phyloP scores from a whole-genome alignment of 768 basidiomycete species.

The Hygrophorus pudorinus region DNA sequence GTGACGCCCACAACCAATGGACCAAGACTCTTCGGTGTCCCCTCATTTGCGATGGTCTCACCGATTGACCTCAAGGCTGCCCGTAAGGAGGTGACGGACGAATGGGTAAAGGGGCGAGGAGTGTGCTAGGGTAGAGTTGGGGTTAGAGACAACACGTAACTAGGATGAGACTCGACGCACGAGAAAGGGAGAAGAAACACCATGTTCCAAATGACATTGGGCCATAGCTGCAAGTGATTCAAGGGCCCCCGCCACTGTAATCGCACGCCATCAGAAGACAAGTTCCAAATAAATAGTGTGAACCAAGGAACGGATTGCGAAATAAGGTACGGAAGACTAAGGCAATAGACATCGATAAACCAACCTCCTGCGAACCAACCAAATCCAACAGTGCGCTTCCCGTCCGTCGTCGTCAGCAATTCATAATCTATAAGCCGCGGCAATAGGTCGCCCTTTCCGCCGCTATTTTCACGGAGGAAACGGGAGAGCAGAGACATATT shows the following conservation, averaged over 20 bases:
- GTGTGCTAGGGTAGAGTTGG: conserved; percentile 41
- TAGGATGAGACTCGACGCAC: neutral
- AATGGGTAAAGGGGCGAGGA: conserved; percentile 69
- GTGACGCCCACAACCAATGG: conserved; percentile 79
- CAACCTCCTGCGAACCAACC: conserved; percentile 88
- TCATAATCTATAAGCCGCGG: conserved; percentile 79
- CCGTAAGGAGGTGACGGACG: conserved; percentile 44
- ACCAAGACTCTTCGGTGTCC: conserved; percentile 54
- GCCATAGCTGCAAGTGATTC: conserved; percentile 76
- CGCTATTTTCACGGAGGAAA: conserved; percentile 30
- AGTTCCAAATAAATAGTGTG: neutral
- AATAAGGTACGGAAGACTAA: conserved; percentile 1
- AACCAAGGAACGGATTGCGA: neutral
- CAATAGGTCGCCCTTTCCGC: conserved; percentile 10
- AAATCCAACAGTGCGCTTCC: conserved; percentile 79
- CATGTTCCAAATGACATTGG: conserved; percentile 66
- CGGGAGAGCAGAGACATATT: conserved; percentile 70
- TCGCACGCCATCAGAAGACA: neutral
- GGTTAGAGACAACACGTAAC: neutral
- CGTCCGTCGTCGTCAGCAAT: conserved; percentile 49
- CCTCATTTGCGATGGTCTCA: conserved; percentile 38
- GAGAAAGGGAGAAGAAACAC: conserved; percentile 69
- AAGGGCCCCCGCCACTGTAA: conserved; percentile 68
- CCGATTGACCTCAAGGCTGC: conserved; percentile 49
- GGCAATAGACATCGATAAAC: conserved; percentile 10